Evolutionary conservation across 306 rosid genomes (phyloP), one percentile per base, ranked within the genome.

Genomic region (Medicago lupulina): DNA sequence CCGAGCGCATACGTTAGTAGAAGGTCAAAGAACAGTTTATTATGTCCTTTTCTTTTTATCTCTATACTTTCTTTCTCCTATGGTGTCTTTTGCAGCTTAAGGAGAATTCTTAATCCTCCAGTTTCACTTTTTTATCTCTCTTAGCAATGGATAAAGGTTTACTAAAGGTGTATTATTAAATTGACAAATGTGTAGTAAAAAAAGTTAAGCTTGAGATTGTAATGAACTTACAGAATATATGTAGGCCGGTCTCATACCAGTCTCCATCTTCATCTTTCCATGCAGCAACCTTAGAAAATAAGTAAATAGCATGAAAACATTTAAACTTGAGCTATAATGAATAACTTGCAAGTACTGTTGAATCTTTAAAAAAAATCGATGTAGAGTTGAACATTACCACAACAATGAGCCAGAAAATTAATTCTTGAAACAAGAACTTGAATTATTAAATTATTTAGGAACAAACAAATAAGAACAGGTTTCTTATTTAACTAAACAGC

Each of bases 251-350:
- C 84, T 95, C 98, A 16, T 90, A 95, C 97, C 97, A 92, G 71
- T 95, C 98, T 78, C 98, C 98, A 78, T 92, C 97, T 9, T 90
- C 73, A 84, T 95, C 98, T 90, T 95, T 87, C 98, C 98, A 95
- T 8, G 98, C 98, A 70, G 97, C 98, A 79, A 95, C 85, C 98
- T 94, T 80, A 13, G 77, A 72, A 79, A 74, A 81, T 21, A 76
- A 11, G 34, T 70, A 39, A 38, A 74, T 47, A 44, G 73, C 53
- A 62, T 64, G 79, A 65, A 77, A 21, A 72, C 13, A 66, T 40
- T 60, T 63, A 21, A 67, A 78, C 44, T 43, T 57, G 44, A 34
- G 31, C 18, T 44, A 65, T 74, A 38, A 83, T 9, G 51, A 79
- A 60, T 66, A 78, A 55, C 59, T 16, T 39, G 55, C 34, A 46